Percentiles rank a stretch among this genome's conserved stretches.
Evolutionary conservation across 2,329 filamentous ascomycete species (phyloP).

Genomic region (Penicillium sp.): DNA sequence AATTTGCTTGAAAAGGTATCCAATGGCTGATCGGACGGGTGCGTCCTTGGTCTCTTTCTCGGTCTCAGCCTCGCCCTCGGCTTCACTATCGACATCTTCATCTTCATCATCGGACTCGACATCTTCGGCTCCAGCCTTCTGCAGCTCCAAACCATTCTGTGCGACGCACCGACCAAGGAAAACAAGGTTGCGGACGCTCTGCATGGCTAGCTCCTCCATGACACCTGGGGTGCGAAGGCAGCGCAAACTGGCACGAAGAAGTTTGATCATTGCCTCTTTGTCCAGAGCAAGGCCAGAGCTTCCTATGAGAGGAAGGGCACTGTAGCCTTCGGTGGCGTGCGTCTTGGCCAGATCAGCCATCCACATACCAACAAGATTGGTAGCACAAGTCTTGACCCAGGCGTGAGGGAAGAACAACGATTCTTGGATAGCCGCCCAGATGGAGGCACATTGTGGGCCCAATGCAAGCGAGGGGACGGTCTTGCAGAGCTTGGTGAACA

Average conservation of each 20-base stretch:
- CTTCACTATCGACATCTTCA: constrained; percentile 47
- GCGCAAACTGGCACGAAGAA: constrained; percentile 58
- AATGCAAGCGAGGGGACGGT: constrained; percentile 66
- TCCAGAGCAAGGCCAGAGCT: constrained; percentile 70
- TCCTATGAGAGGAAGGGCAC: constrained; percentile 63
- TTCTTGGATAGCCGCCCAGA: constrained; percentile 70
- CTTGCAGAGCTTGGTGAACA: constrained; percentile 67
- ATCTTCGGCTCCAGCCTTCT: constrained; percentile 42
- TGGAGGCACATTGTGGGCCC: constrained; percentile 55
- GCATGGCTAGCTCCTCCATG: constrained; percentile 72
- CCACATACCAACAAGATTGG: constrained; percentile 73
- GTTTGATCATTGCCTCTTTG: constrained; percentile 61
- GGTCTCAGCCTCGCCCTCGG: constrained; percentile 39
- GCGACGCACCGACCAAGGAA: constrained; percentile 72
- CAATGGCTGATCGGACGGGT: constrained; percentile 54
- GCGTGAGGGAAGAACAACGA: constrained; percentile 72
- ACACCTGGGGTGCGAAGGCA: constrained; percentile 64
- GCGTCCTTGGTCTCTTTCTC: constrained; percentile 26
- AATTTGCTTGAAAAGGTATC: constrained; percentile 76
- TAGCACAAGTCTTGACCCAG: constrained; percentile 74
- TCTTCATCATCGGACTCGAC: constrained; percentile 39
- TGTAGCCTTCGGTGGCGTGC: constrained; percentile 55
- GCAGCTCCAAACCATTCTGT: constrained; percentile 54
- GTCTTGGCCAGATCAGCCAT: constrained; percentile 74
- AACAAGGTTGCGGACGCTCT: constrained; percentile 77